Base-by-base conservation (phyloP, 305 asterid species). In the Solanum hybrid region DNA sequence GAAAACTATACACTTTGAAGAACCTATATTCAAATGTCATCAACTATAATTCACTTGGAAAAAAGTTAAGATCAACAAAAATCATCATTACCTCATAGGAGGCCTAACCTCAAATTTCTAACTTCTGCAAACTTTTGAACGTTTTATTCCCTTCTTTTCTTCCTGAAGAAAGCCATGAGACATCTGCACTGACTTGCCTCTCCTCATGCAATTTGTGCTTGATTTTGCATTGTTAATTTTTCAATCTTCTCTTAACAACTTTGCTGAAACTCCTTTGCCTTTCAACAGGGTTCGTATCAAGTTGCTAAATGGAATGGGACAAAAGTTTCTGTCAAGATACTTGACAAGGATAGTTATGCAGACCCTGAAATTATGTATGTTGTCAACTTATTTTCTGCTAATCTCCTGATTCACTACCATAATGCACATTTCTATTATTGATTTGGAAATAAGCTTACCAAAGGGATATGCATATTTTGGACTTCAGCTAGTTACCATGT, bases 301-400 rank as follows among this genome's bases (percentile, higher is more conserved):
- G 97, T 96, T 93, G 99, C 98, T 88, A 98, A 95, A 91, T 98
- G 99, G 99, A 97, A 97, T 90, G 99, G 99, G 89, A 96, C 98
- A 75, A 98, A 94, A 93, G 99, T 98, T 91, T 98, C 99, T 11
- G 99, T 97, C 78, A 98, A 98, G 96, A 98, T 97, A 89, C 97
- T 98, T 69, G 98, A 96, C 95, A 97, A 95, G 95, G 98, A 97
- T 90, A 90, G 93, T 92, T 95, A 95, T 92, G 93, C 94, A 57
- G 96, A 94, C 92, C 96, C 98, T 61, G 99, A 98, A 90, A 92
- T 94, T 89, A 94, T 97, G 99, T 97, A 96, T 61, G 91, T 73
- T 87, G 89, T 90, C 20, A 39, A 39, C 29, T 77, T 86, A 78
- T 71, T 20, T 84, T 51, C 87, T 46, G 39, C 6, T 83, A 4